These are phyloP conservation scores for Acidiella bohemica DNA, from an alignment of 495 filamentous ascomycete genomes.

Conservation along the genomic window DNA sequence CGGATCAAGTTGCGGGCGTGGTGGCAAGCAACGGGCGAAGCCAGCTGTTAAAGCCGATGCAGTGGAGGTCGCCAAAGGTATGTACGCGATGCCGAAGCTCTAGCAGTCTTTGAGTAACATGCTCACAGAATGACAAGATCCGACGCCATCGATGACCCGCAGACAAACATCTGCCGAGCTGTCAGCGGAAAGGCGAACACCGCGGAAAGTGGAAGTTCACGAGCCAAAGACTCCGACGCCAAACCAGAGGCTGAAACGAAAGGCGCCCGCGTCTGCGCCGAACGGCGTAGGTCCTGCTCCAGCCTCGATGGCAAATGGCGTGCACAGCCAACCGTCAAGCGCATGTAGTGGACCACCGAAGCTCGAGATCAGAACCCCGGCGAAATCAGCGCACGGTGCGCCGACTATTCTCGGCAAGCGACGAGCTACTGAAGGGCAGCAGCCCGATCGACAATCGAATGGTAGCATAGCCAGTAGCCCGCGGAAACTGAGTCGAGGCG, in stretches of 20 bases:
- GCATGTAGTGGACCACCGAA: not conserved
- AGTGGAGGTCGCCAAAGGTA: too few species aligned
- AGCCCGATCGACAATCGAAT: not conserved
- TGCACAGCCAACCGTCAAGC: not conserved
- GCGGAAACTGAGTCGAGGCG: conserved; percentile 5
- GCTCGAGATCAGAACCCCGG: conserved; percentile 1
- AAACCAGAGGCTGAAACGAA: not conserved
- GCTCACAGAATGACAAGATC: conserved; percentile 12
- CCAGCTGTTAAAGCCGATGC: not conserved
- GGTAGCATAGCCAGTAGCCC: not conserved
- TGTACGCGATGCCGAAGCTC: too few species aligned
- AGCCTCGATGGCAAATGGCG: not conserved
- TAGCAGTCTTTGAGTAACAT: conserved; percentile 1
- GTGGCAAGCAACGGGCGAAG: conserved; percentile 2
- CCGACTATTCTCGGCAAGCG: conserved; percentile 3
- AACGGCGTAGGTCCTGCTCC: not conserved
- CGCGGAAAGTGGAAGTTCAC: conserved; percentile 11
- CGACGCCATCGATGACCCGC: not conserved
- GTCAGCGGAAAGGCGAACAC: conserved; percentile 12
- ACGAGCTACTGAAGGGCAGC: conserved; percentile 1
- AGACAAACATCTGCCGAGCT: conserved; percentile 7
- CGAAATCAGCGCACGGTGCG: not conserved
- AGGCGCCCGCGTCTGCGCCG: too few species aligned
- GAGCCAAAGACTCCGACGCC: not conserved
- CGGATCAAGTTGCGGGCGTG: conserved; percentile 24